Evolutionary conservation across 1,284 basidiomycete species (phyloP).

Genomic region (Tilletiopsis washingtonensis): DNA sequence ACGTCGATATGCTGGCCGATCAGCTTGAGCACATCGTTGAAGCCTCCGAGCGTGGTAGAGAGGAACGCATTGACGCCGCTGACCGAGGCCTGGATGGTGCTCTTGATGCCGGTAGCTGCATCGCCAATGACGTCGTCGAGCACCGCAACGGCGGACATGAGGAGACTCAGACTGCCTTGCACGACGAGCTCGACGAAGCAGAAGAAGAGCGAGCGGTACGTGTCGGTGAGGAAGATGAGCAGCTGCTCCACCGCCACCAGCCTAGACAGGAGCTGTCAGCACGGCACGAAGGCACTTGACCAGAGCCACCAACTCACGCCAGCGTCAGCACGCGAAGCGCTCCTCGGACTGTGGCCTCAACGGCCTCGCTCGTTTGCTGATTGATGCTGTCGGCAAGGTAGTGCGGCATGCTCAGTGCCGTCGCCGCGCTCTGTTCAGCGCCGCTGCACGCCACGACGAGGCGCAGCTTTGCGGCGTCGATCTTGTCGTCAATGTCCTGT

Average conservation of each 20-base stretch:
- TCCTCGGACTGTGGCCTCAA: conserved; percentile 69
- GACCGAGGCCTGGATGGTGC: conserved; percentile 54
- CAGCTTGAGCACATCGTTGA: conserved; percentile 26
- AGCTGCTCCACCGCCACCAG: conserved; percentile 21
- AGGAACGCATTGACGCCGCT: conserved; percentile 20
- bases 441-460: conserved; percentile 71
- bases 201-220: conserved; percentile 80
- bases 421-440: conserved; percentile 71
- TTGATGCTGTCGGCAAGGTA: conserved; percentile 79
- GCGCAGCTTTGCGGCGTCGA: conserved; percentile 62
- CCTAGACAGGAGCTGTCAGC: conserved; percentile 34
- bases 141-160: conserved; percentile 67
- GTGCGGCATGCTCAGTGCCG: conserved; percentile 73
- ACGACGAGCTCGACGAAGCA: conserved; percentile 88
- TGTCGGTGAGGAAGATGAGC: conserved; percentile 68
- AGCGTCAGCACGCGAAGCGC: conserved; percentile 51
- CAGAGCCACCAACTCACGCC: conserved; percentile 11
- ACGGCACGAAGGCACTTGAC: conserved; percentile 51
- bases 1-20: conserved; percentile 18
- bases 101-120: conserved; percentile 63
- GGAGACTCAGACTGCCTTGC: conserved; percentile 66
- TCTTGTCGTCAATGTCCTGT: conserved; percentile 59
- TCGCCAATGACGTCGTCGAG: conserved; percentile 63
- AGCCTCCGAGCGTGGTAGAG: conserved; percentile 12
- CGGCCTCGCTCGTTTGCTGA: conserved; percentile 63